These are phyloP conservation scores for Vanrija sp. DNA, from an alignment of 1,284 basidiomycete genomes.

Conservation along the genomic window DNA sequence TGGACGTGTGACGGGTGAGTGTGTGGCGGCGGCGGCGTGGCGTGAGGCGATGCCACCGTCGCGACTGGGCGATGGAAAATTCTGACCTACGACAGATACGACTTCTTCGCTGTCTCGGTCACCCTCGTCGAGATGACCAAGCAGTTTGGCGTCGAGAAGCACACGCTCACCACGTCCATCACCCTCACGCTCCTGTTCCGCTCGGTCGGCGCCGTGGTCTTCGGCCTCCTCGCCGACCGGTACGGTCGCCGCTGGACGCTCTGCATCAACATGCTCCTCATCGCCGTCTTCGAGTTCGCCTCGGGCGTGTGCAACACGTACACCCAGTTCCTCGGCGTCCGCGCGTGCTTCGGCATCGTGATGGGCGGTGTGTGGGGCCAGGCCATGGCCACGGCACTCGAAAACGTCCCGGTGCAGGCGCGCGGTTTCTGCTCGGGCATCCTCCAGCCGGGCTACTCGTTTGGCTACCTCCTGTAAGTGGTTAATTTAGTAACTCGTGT, in stretches of 20 bases:
- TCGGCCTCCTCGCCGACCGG: constrained; percentile 71
- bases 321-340: constrained; percentile 50
- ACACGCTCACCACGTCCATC: constrained; percentile 62
- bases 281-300: constrained; percentile 70
- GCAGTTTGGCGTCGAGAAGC: constrained; percentile 34
- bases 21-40: background rate
- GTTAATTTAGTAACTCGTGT: background rate
- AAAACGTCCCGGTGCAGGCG: constrained; percentile 78
- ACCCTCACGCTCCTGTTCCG: constrained; percentile 91
- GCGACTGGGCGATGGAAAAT: background rate
- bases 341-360: constrained; percentile 72
- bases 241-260: constrained; percentile 92
- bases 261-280: constrained; percentile 68
- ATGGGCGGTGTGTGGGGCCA: constrained; percentile 65
- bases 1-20: constrained; percentile 52
- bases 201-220: constrained; percentile 78
- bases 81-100: background rate
- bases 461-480: constrained; percentile 42
- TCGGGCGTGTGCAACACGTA: constrained; percentile 54
- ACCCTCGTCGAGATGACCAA: constrained; percentile 7
- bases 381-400: constrained; percentile 57
- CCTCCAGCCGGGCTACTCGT: constrained; percentile 73
- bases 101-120: constrained; percentile 7
- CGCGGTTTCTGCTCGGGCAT: constrained; percentile 84
- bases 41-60: background rate